A percentile compares a stretch with the other conserved stretches of the same genome.
Conservation (phyloP, 805 yeast species). For the Pichia phayaonensis region DNA sequence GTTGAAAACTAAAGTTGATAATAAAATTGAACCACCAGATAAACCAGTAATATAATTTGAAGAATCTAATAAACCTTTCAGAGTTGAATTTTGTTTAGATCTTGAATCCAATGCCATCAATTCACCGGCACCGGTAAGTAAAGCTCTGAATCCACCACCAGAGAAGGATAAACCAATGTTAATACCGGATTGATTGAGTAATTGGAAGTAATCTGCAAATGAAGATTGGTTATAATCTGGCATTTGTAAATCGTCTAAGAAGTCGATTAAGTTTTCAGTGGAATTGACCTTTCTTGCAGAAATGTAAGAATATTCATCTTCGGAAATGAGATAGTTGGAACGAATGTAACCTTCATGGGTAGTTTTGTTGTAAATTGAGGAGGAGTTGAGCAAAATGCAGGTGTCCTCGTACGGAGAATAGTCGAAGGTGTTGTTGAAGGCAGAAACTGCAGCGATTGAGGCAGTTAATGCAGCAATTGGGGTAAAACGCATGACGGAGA, state of each 20-base stretch:
- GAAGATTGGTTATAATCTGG: conserved; percentile 39
- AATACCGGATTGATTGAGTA: conserved; percentile 29
- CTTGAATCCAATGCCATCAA: conserved; percentile 72
- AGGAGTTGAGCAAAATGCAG: conserved; percentile 35
- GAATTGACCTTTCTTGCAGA: conserved; percentile 37
- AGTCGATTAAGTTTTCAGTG: conserved; percentile 34
- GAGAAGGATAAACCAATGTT: conserved; percentile 55
- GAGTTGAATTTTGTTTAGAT: conserved; percentile 34
- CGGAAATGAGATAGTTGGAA: conserved; percentile 38
- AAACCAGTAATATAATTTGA: conserved; percentile 66
- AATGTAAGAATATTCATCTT: conserved; percentile 47
- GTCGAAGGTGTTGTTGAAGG: conserved; percentile 22
- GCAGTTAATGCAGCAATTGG: conserved; percentile 1
- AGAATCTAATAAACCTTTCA: conserved; percentile 59
- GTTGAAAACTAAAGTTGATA: conserved; percentile 59
- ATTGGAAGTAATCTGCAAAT: conserved; percentile 28
- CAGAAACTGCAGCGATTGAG: conserved; percentile 19
- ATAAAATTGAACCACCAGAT: conserved; percentile 74
- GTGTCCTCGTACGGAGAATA: conserved; percentile 47
- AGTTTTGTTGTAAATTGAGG: conserved; percentile 4
- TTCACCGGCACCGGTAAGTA: conserved; percentile 77
- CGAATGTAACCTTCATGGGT: conserved; percentile 26
- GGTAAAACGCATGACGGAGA: neutral
- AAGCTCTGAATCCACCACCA: conserved; percentile 86
- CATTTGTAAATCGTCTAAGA: conserved; percentile 37